Percentiles rank a stretch among this genome's conserved stretches.
Conservation (phyloP, 2,329 filamentous ascomycete species). For the Aspergillus niger region DNA sequence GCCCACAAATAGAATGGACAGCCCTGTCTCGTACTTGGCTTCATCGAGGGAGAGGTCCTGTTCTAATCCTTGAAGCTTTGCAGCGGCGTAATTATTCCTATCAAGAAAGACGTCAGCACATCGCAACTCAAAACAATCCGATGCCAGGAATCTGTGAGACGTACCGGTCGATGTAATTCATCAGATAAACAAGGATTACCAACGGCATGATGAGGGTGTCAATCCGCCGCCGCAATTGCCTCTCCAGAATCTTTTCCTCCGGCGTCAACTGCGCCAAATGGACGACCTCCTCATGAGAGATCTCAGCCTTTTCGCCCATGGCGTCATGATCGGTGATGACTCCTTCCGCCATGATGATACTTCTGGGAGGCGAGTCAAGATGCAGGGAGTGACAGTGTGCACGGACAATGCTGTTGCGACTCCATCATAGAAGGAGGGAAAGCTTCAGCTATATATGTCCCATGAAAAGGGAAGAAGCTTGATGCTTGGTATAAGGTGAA, state of each 20-base stretch:
- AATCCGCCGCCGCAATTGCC: constrained; percentile 41
- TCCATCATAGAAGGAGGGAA: not conserved
- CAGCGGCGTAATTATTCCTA: constrained; percentile 51
- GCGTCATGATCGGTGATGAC: constrained; percentile 17
- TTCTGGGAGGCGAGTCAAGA: not conserved
- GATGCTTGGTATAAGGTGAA: not conserved
- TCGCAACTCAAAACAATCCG: too few species aligned
- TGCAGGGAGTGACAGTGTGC: not conserved
- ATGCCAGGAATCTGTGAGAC: not conserved
- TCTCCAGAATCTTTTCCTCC: constrained; percentile 41
- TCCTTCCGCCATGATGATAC: constrained; percentile 8
- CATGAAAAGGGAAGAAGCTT: not conserved
- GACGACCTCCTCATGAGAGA: constrained; percentile 40
- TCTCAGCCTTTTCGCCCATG: constrained; percentile 21
- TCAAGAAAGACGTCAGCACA: not conserved
- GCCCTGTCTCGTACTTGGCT: constrained; percentile 44
- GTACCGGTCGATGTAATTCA: constrained; percentile 50
- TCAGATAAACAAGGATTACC: constrained; percentile 45
- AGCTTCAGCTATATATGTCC: not conserved
- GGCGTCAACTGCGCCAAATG: constrained; percentile 23
- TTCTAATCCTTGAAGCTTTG: constrained; percentile 47
- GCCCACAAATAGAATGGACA: constrained; percentile 48
- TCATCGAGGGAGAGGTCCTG: constrained; percentile 39
- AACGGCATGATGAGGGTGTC: constrained; percentile 44
- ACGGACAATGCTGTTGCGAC: not conserved